A percentile compares a stretch with the other conserved stretches of the same genome.
Conservation (phyloP, 2,329 filamentous ascomycete species). For the Chaetomiaceae sp. region DNA sequence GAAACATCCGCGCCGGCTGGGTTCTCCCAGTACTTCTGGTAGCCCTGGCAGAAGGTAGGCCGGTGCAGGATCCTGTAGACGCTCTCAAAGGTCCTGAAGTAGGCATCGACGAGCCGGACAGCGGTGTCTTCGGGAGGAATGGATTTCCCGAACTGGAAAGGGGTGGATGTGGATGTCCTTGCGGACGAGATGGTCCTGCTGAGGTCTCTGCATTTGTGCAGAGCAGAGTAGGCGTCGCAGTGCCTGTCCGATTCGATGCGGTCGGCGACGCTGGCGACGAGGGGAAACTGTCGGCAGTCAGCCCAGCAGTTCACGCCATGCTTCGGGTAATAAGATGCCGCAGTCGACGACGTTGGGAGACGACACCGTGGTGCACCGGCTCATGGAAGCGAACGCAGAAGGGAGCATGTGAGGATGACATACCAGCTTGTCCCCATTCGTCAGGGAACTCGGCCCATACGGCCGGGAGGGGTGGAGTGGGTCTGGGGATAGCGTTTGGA, state of each 20-base stretch:
- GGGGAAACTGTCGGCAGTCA: constrained; percentile 25
- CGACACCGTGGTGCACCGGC: not conserved
- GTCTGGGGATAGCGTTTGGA: not conserved
- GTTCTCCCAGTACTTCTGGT: constrained; percentile 46
- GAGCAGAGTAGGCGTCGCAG: constrained; percentile 30
- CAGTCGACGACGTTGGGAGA: not conserved
- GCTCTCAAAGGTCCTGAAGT: constrained; percentile 47
- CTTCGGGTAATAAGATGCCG: no score
- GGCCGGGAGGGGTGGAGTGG: constrained; percentile 35
- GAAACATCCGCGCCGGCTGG: constrained; percentile 36
- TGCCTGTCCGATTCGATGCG: constrained; percentile 26
- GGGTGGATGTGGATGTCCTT: constrained; percentile 39
- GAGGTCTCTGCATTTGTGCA: constrained; percentile 51
- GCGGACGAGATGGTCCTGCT: constrained; percentile 48
- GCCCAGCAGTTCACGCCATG: constrained; percentile 8
- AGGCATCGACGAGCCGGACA: constrained; percentile 45
- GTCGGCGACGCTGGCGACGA: constrained; percentile 23
- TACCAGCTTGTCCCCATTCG: constrained; percentile 41
- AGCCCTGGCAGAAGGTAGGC: constrained; percentile 53
- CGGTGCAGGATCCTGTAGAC: constrained; percentile 55
- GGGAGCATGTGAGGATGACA: constrained; percentile 16
- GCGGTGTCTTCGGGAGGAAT: constrained; percentile 45
- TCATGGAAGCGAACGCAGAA: no score
- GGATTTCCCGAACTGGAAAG: constrained; percentile 37
- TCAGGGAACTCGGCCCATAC: constrained; percentile 49